A percentile compares a stretch with the other conserved stretches of the same genome.
These are phyloP conservation scores for Gilbertella persicaria DNA, from an alignment of 371 early-diverging fungal genomes.

Conservation along the genomic window DNA sequence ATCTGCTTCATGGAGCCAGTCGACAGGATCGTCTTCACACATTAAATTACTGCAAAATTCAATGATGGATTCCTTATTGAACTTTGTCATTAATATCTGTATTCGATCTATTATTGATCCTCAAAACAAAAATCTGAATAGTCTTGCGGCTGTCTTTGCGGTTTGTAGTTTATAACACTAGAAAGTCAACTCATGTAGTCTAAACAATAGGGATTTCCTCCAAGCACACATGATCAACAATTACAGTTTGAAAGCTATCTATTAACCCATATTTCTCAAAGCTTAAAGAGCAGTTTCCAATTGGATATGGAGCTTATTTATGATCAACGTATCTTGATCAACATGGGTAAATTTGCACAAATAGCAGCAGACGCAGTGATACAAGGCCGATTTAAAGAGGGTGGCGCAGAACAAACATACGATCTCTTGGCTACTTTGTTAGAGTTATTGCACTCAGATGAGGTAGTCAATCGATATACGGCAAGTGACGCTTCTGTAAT, in stretches of 20 bases:
- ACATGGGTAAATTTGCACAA: constrained; percentile 61
- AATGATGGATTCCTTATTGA: constrained; percentile 46
- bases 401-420: constrained; percentile 58
- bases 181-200: too few species aligned
- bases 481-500: constrained; percentile 21
- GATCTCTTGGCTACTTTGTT: constrained; percentile 60
- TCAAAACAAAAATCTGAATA: constrained; percentile 39
- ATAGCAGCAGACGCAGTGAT: constrained; percentile 69
- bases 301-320: constrained; percentile 41
- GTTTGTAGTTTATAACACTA: constrained; percentile 29
- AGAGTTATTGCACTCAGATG: constrained; percentile 47
- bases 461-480: constrained; percentile 22
- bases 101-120: constrained; percentile 59
- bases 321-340: constrained; percentile 49
- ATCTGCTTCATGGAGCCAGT: constrained; percentile 37
- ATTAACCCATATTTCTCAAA: constrained; percentile 58
- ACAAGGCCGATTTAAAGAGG: constrained; percentile 52
- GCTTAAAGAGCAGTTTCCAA: constrained; percentile 55
- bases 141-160: constrained; percentile 48
- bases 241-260: constrained; percentile 58
- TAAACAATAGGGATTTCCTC: constrained; percentile 39
- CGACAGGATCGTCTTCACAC: constrained; percentile 2
- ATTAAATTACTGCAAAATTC: constrained; percentile 22
- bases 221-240: constrained; percentile 42
- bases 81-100: constrained; percentile 58